Evolutionary conservation across 2,329 filamentous ascomycete genomes (phyloP).

Genomic region (Pseudogymnoascus pannorum): DNA sequence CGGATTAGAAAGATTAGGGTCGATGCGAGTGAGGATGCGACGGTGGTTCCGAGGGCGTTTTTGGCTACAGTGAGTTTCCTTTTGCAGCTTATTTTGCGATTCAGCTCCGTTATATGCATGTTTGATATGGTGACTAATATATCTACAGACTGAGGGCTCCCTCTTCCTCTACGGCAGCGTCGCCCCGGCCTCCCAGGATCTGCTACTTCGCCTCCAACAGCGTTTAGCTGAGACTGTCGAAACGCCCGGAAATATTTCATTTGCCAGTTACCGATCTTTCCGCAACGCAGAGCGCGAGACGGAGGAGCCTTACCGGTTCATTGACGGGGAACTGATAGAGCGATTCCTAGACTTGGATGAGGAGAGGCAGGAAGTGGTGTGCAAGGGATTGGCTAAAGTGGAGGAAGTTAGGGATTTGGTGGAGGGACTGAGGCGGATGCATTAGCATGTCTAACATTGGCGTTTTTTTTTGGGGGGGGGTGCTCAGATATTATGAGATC

Average conservation of each 20-base stretch:
- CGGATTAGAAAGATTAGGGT: constrained; percentile 70
- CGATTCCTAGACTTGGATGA: constrained; percentile 67
- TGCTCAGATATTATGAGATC: neutral
- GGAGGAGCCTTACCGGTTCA: constrained; percentile 74
- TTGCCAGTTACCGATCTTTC: constrained; percentile 76
- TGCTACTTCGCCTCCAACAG: constrained; percentile 74
- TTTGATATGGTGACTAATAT: constrained; percentile 17
- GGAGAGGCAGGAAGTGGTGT: constrained; percentile 45
- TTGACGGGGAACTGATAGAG: constrained; percentile 89
- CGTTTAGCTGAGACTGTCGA: constrained; percentile 60
- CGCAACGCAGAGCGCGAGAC: constrained; percentile 62
- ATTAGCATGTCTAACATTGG: constrained; percentile 32
- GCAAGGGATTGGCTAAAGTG: constrained; percentile 50
- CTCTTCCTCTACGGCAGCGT: constrained; percentile 87
- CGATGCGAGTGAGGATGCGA: constrained; percentile 52
- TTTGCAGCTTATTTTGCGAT: neutral
- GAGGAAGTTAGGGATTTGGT: constrained; percentile 55
- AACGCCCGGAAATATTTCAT: constrained; percentile 66
- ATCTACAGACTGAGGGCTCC: constrained; percentile 71
- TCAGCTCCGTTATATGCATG: neutral
- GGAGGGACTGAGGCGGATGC: constrained; percentile 55
- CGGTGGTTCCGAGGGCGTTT: constrained; percentile 76
- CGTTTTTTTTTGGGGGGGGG: neutral
- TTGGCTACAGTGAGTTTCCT: constrained; percentile 66
- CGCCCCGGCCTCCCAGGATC: constrained; percentile 61